A percentile compares a stretch with the other conserved stretches of the same genome.
Conservation (phyloP, 139 green algal genomes). For the Closterium sp. region DNA sequence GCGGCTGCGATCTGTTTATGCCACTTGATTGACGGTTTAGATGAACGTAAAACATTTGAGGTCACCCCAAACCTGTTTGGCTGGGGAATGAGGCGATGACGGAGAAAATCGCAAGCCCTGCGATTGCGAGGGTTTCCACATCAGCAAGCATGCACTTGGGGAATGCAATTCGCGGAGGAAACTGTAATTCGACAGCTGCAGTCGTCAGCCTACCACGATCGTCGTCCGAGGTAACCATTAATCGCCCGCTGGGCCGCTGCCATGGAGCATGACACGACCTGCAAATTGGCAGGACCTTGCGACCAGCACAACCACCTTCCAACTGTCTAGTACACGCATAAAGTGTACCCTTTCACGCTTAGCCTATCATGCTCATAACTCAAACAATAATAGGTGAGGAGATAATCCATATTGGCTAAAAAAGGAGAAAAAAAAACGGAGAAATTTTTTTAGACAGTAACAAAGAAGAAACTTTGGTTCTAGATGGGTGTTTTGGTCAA, state of each 20-base stretch:
- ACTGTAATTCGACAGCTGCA: not conserved
- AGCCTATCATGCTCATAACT: no score
- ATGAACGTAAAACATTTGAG: not conserved
- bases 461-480: no score
- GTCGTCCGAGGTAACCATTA: not conserved
- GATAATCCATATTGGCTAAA: no score
- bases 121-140: not conserved
- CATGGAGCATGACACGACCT: not conserved
- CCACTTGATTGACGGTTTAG: not conserved
- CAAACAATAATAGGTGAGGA: no score
- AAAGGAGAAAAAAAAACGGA: no score
- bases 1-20: not conserved
- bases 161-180: not conserved
- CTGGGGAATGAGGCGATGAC: not conserved
- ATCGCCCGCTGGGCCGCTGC: not conserved
- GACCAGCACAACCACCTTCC: not conserved
- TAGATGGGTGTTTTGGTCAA: no score
- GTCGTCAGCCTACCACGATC: not conserved
- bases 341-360: not conserved
- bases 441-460: no score
- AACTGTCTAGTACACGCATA: not conserved
- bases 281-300: not conserved
- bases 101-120: not conserved
- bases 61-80: not conserved
- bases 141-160: not conserved